Percentiles rank a stretch among this genome's conserved stretches.
Evolutionary conservation across 306 rosid species (phyloP).

Genomic region (Pyrus bretschneideri): DNA sequence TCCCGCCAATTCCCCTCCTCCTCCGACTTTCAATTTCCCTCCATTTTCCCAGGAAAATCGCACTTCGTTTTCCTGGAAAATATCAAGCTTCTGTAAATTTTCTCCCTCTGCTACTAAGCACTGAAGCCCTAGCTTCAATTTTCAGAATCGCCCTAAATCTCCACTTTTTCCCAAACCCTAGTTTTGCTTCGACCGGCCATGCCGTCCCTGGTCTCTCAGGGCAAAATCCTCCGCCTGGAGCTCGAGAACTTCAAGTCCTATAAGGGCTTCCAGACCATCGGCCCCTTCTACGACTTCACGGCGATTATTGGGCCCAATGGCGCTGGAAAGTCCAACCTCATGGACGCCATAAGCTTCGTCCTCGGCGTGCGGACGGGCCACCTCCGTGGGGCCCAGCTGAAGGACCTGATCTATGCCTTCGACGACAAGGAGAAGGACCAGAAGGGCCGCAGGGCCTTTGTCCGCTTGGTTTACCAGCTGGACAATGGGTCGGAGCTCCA

Average conservation of each 20-base stretch:
- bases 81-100: neutral
- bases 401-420: slow-evolving; percentile 85
- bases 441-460: slow-evolving; percentile 80
- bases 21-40: slow-evolving; percentile 1
- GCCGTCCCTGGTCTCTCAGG: slow-evolving; percentile 81
- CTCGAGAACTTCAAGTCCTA: slow-evolving; percentile 95
- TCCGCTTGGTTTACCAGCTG: slow-evolving; percentile 72
- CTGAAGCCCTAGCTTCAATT: neutral
- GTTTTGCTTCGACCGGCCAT: slow-evolving; percentile 31
- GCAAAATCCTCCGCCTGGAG: slow-evolving; percentile 80
- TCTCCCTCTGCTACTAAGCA: neutral
- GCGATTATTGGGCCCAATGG: slow-evolving; percentile 97
- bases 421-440: slow-evolving; percentile 91
- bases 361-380: slow-evolving; percentile 94
- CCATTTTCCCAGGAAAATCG: neutral
- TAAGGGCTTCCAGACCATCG: slow-evolving; percentile 76
- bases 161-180: neutral
- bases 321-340: slow-evolving; percentile 92
- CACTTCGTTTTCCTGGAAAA: neutral
- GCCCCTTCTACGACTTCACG: slow-evolving; percentile 93
- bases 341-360: slow-evolving; percentile 99
- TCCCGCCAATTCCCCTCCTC: slow-evolving; percentile 34
- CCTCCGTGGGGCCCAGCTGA: slow-evolving; percentile 93
- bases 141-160: slow-evolving; percentile 5
- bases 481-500: slow-evolving; percentile 65